A percentile compares a stretch with the other conserved stretches of the same genome.
Conservation (phyloP, 805 yeast genomes). For the Suhomyces pyralidae region DNA sequence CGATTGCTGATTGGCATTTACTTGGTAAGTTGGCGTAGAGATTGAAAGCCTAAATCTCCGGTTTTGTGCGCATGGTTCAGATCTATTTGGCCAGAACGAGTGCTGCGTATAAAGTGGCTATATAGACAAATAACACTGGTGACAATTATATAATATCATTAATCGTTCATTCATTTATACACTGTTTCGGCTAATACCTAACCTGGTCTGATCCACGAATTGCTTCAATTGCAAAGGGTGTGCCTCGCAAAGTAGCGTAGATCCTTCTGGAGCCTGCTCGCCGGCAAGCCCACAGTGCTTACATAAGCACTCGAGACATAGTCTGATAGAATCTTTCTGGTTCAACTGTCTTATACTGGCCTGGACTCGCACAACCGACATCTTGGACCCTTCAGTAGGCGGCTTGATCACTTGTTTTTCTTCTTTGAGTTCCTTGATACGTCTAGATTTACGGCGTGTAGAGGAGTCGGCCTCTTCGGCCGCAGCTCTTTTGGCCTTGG, state of each 20-base stretch:
- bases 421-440: slow-evolving; percentile 14
- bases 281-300: slow-evolving; percentile 15
- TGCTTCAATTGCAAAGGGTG: slow-evolving; percentile 20
- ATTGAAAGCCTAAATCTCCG: no score
- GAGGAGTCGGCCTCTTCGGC: slow-evolving; percentile 1
- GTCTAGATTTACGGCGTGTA: slow-evolving; percentile 10
- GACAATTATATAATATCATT: background rate
- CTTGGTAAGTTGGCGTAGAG: no score
- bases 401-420: slow-evolving; percentile 5
- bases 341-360: slow-evolving; percentile 25
- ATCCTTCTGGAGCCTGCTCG: slow-evolving; percentile 19
- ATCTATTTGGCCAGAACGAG: background rate
- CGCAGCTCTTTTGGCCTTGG: slow-evolving; percentile 16
- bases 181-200: slow-evolving; percentile 6
- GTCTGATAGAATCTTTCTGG: slow-evolving; percentile 18
- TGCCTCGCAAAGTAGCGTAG: slow-evolving; percentile 18
- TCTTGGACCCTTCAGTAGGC: slow-evolving; percentile 12
- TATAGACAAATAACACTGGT: background rate
- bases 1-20: background rate
- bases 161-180: background rate
- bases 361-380: slow-evolving; percentile 19
- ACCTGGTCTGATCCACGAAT: slow-evolving; percentile 17
- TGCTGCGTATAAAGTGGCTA: background rate
- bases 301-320: slow-evolving; percentile 32
- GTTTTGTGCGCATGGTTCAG: background rate